Conservation (phyloP, 805 yeast species). For the Peterozyma toletana region DNA sequence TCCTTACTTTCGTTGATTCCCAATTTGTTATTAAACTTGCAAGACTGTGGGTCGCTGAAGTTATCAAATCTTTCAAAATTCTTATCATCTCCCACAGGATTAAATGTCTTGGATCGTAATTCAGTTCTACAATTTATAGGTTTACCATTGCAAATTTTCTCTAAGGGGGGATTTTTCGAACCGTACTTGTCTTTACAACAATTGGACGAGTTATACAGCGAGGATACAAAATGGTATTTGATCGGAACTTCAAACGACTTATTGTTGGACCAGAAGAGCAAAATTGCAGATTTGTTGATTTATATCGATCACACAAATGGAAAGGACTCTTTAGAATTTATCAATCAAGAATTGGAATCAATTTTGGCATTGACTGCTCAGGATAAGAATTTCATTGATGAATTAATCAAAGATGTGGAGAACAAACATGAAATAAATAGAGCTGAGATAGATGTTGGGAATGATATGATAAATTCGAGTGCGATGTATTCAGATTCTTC, state of each 20-base stretch:
- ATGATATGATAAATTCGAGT: conserved; percentile 15
- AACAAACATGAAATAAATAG: conserved; percentile 17
- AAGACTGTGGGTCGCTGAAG: conserved; percentile 75
- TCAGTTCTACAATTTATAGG: conserved; percentile 80
- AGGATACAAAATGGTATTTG: conserved; percentile 55
- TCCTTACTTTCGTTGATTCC: conserved; percentile 82
- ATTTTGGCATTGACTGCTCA: conserved; percentile 40
- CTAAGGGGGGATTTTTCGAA: conserved; percentile 79
- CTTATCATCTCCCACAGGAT: conserved; percentile 52
- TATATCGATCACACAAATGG: conserved; percentile 44
- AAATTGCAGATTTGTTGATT: conserved; percentile 63
- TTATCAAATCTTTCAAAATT: conserved; percentile 43
- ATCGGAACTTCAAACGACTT: conserved; percentile 88
- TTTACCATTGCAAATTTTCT: conserved; percentile 79
- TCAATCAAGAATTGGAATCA: conserved; percentile 34
- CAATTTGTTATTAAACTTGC: conserved; percentile 61
- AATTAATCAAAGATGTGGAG: conserved; percentile 42
- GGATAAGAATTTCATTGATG: conserved; percentile 73
- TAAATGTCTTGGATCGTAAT: conserved; percentile 70
- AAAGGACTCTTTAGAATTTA: conserved; percentile 34
- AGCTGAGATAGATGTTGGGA: conserved; percentile 2
- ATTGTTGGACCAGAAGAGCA: conserved; percentile 55
- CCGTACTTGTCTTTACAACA: conserved; percentile 96
- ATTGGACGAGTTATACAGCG: conserved; percentile 58
- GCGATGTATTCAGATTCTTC: conserved; percentile 21